Evolutionary conservation across 306 rosid genomes (phyloP), one percentile per base, ranked within the genome.

Genomic region (Gynostemma pentaphyllum): DNA sequence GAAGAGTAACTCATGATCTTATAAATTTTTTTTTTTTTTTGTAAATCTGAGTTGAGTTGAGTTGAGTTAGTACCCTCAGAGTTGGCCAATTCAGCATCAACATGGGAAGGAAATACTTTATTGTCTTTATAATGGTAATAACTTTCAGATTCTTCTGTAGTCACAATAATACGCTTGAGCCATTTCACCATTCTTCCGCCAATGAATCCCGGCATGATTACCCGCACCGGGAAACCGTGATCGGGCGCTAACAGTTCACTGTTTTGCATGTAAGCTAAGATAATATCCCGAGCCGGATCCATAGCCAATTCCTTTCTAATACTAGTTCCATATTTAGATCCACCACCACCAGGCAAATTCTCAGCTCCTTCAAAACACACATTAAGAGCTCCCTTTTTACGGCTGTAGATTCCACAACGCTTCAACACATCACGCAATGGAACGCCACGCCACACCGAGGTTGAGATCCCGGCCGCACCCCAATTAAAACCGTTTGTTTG

Each of bases 151-250:
- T 89, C 84, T 7, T 50, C 52, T 1, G 90, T 68, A 0, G 95
- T 81, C 0, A 89, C 89, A 2, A 89, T 5, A 46, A 89, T 89
- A 7, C 95, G 84, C 21, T 89, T 89, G 23, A 89, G 67, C 96
- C 96, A 86, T 67, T 89, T 89, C 6, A 89, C 91, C 95, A 86
- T 86, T 8, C 95, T 76, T 0, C 96, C 96, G 0, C 87, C 96
- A 1, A 83, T 86, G 57, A 74, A 89, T 1, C 95, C 95, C 0
- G 96, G 96, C 7, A 79, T 64, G 45, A 89, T 86, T 40, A 89
- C 27, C 57, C 96, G 51, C 14, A 86, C 71, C 2, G 96, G 96
- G 44, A 86, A 89, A 0, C 95, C 96, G 22, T 89, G 95, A 73
- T 89, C 91, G 2, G 96, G 96, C 0, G 77, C 7, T 24, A 89